Conservation (phyloP, 1,284 basidiomycete genomes). For the Hemileia vastatrix region DNA sequence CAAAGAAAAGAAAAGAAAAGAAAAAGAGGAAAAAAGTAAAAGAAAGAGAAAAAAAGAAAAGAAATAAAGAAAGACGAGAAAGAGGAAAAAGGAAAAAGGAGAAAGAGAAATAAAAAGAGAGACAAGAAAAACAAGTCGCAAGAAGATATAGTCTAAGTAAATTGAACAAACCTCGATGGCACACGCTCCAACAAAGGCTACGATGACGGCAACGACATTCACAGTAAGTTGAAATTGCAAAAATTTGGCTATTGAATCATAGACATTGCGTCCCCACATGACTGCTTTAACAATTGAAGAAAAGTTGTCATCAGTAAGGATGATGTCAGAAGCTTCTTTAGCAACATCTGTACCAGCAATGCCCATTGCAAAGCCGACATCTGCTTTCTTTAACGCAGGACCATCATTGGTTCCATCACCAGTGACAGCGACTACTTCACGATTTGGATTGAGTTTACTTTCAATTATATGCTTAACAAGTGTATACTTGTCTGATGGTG, state of each 20-base stretch:
- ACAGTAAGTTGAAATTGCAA: constrained; percentile 85
- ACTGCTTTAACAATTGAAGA: constrained; percentile 90
- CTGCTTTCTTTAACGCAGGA: constrained; percentile 75
- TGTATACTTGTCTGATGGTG: constrained; percentile 90
- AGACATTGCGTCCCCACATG: constrained; percentile 98
- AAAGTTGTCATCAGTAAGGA: constrained; percentile 93
- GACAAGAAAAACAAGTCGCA: too few species aligned
- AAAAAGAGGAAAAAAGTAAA: too few species aligned
- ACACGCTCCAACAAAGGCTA: constrained; percentile 84
- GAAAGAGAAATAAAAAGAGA: too few species aligned
- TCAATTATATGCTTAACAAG: too few species aligned
- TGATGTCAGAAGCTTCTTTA: constrained; percentile 97
- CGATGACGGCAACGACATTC: constrained; percentile 87
- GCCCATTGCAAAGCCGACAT: constrained; percentile 44
- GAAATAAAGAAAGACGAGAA: too few species aligned
- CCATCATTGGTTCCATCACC: constrained; percentile 98
- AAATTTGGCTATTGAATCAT: constrained; percentile 94
- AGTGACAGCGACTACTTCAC: constrained; percentile 90
- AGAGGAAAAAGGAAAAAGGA: too few species aligned
- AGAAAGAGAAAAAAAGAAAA: too few species aligned
- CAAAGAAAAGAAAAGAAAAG: too few species aligned
- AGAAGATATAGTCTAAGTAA: too few species aligned
- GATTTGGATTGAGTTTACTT: constrained; percentile 73
- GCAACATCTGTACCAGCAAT: constrained; percentile 50
- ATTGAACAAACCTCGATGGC: too few species aligned